Conservation (phyloP, 2,329 filamentous ascomycete species). For the Claviceps pusilla region DNA sequence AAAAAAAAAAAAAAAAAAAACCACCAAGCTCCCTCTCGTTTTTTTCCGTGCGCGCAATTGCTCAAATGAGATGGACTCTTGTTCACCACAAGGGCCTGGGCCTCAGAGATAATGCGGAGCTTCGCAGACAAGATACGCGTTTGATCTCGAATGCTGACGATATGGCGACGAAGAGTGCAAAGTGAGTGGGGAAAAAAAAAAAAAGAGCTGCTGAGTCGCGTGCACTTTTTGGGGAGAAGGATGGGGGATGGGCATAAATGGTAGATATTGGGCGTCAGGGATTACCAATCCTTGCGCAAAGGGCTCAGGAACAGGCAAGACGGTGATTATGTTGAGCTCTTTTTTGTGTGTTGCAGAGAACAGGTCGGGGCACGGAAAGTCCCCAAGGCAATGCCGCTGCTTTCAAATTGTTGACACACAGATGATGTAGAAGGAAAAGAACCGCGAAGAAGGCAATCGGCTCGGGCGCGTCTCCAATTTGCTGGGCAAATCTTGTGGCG, state of each 20-base stretch:
- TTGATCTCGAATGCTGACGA: neutral
- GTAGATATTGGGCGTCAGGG: neutral
- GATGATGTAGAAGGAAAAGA: neutral
- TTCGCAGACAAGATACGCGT: neutral
- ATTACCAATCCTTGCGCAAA: neutral
- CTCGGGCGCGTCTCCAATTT: neutral
- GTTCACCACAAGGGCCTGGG: neutral
- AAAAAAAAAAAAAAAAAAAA: neutral
- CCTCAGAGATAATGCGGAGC: neutral
- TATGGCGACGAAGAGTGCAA: neutral
- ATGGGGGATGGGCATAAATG: neutral
- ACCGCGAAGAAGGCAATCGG: neutral
- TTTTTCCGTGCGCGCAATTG: slow-evolving; percentile 1
- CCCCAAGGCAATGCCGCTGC: neutral
- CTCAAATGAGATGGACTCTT: neutral
- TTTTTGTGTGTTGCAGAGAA: neutral
- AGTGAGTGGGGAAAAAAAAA: neutral
- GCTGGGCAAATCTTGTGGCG: neutral
- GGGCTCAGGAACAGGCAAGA: neutral
- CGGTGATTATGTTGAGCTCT: neutral
- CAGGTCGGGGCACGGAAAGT: neutral
- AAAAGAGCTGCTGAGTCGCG: neutral
- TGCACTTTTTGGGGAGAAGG: neutral
- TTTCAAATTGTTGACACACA: neutral
- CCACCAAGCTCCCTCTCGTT: neutral